A percentile compares a stretch with the other conserved stretches of the same genome.
Conservation (phyloP, 176 grass and related monocot genomes). For the Eleusine coracana region DNA sequence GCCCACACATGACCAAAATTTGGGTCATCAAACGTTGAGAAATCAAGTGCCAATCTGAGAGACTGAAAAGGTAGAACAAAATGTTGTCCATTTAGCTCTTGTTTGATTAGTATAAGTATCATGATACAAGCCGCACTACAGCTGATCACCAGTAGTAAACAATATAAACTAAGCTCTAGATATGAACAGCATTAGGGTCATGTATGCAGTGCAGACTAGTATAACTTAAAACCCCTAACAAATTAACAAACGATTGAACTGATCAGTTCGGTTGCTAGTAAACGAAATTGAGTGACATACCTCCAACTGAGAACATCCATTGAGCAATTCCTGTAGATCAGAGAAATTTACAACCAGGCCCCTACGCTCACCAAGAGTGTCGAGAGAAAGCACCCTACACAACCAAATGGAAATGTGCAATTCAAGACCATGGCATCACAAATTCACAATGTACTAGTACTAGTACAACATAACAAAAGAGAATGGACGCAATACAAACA, state of each 20-base stretch:
- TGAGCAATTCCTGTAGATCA: slow-evolving; percentile 77
- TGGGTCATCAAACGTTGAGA: slow-evolving; percentile 77
- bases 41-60: slow-evolving; percentile 78
- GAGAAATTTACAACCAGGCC: slow-evolving; percentile 63
- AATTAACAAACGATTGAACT: not conserved
- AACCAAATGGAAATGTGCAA: slow-evolving; percentile 14
- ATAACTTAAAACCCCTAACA: not conserved
- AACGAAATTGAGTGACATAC: slow-evolving; percentile 34
- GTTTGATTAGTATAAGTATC: not conserved
- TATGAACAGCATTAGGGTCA: not conserved
- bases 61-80: slow-evolving; percentile 52
- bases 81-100: slow-evolving; percentile 17
- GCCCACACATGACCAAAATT: slow-evolving; percentile 75
- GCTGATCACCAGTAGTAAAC: slow-evolving; percentile 2
- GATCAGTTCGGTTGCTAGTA: not conserved
- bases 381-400: slow-evolving; percentile 77
- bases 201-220: not conserved
- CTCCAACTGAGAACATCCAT: slow-evolving; percentile 84
- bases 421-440: slow-evolving; percentile 1
- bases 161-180: not conserved
- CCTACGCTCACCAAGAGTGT: slow-evolving; percentile 62
- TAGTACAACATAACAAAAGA: not conserved
- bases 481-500: not conserved
- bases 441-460: too few relatives aligned
- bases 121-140: not conserved